These are phyloP conservation scores for Ophiostoma perfectum DNA, from an alignment of 2,329 filamentous ascomycete genomes.

Conservation along the genomic window DNA sequence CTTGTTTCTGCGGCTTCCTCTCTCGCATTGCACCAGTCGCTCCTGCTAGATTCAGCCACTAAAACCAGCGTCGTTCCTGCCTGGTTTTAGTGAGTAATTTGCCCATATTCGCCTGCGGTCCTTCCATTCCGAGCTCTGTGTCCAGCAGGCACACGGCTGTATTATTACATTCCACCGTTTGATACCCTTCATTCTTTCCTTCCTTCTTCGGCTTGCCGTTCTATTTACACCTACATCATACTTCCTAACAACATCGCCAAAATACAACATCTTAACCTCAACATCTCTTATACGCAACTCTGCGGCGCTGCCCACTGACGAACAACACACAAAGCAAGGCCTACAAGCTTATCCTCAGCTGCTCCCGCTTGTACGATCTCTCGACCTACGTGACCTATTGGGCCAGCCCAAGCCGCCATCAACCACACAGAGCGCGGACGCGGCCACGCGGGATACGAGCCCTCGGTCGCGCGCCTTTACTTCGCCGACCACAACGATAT, in stretches of 20 bases:
- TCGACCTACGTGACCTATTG: background rate
- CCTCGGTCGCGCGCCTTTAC: background rate
- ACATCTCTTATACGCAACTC: background rate
- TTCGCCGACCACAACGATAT: background rate
- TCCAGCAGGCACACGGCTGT: background rate
- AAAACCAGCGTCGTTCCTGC: slow-evolving; percentile 10
- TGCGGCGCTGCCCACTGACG: too few species aligned
- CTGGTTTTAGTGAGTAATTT: slow-evolving; percentile 7
- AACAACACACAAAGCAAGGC: too few species aligned
- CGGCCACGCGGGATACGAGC: background rate
- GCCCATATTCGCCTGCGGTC: slow-evolving; percentile 13
- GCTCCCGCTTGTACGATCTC: too few species aligned
- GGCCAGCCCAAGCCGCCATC: background rate
- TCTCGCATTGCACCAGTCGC: background rate
- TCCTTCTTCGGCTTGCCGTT: background rate
- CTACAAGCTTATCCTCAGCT: too few species aligned
- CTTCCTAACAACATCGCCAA: slow-evolving; percentile 9
- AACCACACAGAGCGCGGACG: background rate
- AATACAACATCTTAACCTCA: background rate
- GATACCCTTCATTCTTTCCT: slow-evolving; percentile 3
- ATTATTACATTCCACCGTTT: slow-evolving; percentile 18
- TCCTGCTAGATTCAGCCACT: slow-evolving; percentile 18
- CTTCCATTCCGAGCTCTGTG: slow-evolving; percentile 20
- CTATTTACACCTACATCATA: slow-evolving; percentile 5
- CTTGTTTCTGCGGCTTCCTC: background rate